Evolutionary conservation across 2,329 filamentous ascomycete genomes (phyloP).

Genomic region (Neofusicoccum cordaticola): DNA sequence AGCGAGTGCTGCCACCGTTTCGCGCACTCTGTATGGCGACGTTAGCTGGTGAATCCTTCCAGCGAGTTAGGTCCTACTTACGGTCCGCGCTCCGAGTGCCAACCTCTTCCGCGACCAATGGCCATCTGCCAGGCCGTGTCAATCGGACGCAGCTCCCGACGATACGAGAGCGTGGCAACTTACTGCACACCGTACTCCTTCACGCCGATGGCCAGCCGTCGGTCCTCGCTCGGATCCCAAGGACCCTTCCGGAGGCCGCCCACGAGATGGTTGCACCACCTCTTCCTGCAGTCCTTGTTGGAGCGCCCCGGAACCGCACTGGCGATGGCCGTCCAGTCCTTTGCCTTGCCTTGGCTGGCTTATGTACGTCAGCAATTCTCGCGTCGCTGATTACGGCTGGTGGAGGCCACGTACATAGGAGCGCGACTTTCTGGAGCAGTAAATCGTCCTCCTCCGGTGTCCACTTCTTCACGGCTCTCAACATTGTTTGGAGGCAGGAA

Average conservation of each 20-base stretch:
- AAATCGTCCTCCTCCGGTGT: too few species aligned
- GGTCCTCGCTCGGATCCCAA: slow-evolving; percentile 23
- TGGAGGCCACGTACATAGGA: too few species aligned
- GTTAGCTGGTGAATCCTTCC: too few species aligned
- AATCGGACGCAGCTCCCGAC: too few species aligned
- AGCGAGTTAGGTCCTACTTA: too few species aligned
- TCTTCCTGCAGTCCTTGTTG: slow-evolving; percentile 34
- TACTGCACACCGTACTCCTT: too few species aligned
- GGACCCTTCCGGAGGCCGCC: slow-evolving; percentile 26
- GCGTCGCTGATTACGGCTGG: too few species aligned
- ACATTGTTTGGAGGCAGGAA: too few species aligned
- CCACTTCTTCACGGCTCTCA: too few species aligned
- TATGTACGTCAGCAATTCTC: too few species aligned
- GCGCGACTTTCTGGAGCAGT: too few species aligned
- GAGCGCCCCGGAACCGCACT: slow-evolving; percentile 24
- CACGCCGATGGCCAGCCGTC: too few species aligned
- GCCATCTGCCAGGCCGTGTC: slow-evolving; percentile 25
- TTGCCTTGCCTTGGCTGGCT: background rate
- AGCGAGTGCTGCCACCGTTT: slow-evolving; percentile 33
- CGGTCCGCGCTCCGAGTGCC: slow-evolving; percentile 25
- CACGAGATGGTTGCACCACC: slow-evolving; percentile 29
- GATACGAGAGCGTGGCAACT: background rate
- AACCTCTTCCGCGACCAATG: slow-evolving; percentile 28
- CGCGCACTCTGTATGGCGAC: slow-evolving; percentile 25
- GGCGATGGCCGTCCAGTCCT: slow-evolving; percentile 20